Percentiles rank a stretch among this genome's conserved stretches.
phyloP scores from a whole-genome alignment of 2,329 filamentous ascomycete genomes.

The Xylaria arbuscula region DNA sequence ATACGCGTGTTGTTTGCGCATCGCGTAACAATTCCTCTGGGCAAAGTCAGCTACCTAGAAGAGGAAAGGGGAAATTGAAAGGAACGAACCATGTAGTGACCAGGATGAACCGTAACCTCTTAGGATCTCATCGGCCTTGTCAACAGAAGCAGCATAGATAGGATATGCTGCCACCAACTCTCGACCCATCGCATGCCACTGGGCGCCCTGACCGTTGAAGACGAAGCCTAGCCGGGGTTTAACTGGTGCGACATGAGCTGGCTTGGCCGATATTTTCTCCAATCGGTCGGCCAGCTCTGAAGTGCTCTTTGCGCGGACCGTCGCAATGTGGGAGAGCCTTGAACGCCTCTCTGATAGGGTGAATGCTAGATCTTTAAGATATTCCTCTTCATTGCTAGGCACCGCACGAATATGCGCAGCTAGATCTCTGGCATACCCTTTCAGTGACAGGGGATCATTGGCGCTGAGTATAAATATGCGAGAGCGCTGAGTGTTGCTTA shows the following conservation, averaged over 20 bases:
- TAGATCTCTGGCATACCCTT: neutral
- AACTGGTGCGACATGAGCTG: neutral
- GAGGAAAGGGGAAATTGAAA: neutral
- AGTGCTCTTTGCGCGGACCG: constrained; percentile 6
- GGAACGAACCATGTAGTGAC: constrained; percentile 31
- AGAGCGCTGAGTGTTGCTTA: neutral
- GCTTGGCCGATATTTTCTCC: constrained; percentile 1
- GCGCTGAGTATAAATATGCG: constrained; percentile 27
- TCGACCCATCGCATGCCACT: constrained; percentile 41
- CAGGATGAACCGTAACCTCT: constrained; percentile 26
- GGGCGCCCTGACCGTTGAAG: constrained; percentile 42
- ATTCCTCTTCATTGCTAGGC: neutral
- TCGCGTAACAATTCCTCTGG: constrained; percentile 30
- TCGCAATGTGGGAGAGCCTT: neutral
- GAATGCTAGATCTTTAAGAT: constrained; percentile 24
- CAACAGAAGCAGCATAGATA: constrained; percentile 12
- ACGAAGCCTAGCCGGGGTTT: constrained; percentile 24
- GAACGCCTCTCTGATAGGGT: constrained; percentile 25
- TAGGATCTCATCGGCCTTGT: constrained; percentile 14
- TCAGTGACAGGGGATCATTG: constrained; percentile 14
- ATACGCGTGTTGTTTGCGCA: constrained; percentile 16
- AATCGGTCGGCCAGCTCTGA: constrained; percentile 11
- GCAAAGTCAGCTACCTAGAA: neutral
- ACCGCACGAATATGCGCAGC: neutral
- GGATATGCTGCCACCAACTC: constrained; percentile 29